Conservation (phyloP, 495 filamentous ascomycete species). For the Lichenothelia convexa region DNA sequence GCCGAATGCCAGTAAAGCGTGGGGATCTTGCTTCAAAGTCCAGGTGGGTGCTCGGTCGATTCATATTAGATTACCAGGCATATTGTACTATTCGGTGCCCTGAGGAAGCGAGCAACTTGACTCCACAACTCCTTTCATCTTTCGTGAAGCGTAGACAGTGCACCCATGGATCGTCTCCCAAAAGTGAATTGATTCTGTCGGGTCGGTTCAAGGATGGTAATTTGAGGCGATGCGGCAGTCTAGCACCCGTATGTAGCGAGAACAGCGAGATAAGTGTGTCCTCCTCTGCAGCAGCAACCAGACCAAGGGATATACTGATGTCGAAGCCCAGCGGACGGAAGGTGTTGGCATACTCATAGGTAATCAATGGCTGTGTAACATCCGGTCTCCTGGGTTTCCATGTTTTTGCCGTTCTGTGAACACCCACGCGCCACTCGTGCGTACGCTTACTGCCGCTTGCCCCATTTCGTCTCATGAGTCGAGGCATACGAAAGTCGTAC, state of each 20-base stretch:
- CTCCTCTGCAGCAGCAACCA: constrained; percentile 15
- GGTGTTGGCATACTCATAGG: constrained; percentile 8
- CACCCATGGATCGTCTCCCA: too few relatives aligned
- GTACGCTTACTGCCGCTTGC: too few relatives aligned
- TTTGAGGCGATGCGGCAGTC: background rate
- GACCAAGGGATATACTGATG: constrained; percentile 8
- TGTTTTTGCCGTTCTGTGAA: background rate
- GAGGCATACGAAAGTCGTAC: constrained; percentile 15
- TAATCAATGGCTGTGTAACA: background rate
- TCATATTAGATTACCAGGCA: background rate
- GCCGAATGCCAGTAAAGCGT: too few relatives aligned
- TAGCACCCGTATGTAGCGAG: constrained; percentile 9
- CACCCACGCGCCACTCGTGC: background rate
- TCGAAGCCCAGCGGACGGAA: constrained; percentile 10
- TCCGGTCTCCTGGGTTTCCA: background rate
- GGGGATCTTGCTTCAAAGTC: too few relatives aligned
- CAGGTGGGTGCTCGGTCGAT: too few relatives aligned
- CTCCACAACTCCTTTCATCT: background rate
- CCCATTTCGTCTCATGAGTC: background rate
- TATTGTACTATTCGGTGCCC: background rate
- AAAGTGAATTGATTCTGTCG: too few relatives aligned
- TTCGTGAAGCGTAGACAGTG: background rate
- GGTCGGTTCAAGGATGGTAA: background rate
- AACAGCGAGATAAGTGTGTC: constrained; percentile 5
- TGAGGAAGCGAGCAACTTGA: background rate